Percentiles rank a stretch among this genome's conserved stretches.
Evolutionary conservation across 768 basidiomycete species (phyloP).

Genomic region (Tylopilus subfusipes): DNA sequence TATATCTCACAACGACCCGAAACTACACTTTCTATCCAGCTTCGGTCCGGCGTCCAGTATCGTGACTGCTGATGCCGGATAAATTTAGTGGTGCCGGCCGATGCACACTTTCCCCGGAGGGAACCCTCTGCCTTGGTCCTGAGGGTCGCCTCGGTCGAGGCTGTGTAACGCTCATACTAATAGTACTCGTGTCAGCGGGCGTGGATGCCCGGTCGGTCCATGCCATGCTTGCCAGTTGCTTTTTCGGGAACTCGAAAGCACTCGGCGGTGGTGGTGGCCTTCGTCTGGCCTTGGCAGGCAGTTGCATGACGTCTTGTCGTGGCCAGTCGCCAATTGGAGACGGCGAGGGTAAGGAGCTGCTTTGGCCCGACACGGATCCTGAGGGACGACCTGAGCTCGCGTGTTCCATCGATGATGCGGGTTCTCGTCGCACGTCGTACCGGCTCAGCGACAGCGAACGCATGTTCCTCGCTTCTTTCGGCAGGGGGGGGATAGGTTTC

Average conservation of each 20-base stretch:
- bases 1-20: neutral
- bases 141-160: slow-evolving; percentile 32
- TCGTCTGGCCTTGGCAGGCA: slow-evolving; percentile 18
- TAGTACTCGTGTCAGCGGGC: neutral
- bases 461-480: neutral
- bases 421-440: slow-evolving; percentile 6
- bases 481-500: slow-evolving; percentile 13
- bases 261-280: slow-evolving; percentile 15
- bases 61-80: slow-evolving; percentile 12
- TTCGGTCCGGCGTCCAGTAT: neutral
- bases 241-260: slow-evolving; percentile 23
- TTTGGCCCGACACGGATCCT: slow-evolving; percentile 6
- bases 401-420: slow-evolving; percentile 32
- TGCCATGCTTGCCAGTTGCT: neutral
- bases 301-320: slow-evolving; percentile 36
- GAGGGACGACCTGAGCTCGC: slow-evolving; percentile 27
- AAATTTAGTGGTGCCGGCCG: slow-evolving; percentile 20
- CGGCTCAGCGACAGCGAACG: slow-evolving; percentile 11
- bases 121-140: slow-evolving; percentile 26
- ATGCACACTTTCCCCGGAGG: slow-evolving; percentile 20
- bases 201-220: slow-evolving; percentile 5
- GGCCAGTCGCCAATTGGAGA: slow-evolving; percentile 57
- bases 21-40: neutral
- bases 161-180: slow-evolving; percentile 1
- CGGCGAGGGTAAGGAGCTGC: slow-evolving; percentile 31